Conservation (phyloP, 495 filamentous ascomycete genomes). For the Penicillium turbatum region DNA sequence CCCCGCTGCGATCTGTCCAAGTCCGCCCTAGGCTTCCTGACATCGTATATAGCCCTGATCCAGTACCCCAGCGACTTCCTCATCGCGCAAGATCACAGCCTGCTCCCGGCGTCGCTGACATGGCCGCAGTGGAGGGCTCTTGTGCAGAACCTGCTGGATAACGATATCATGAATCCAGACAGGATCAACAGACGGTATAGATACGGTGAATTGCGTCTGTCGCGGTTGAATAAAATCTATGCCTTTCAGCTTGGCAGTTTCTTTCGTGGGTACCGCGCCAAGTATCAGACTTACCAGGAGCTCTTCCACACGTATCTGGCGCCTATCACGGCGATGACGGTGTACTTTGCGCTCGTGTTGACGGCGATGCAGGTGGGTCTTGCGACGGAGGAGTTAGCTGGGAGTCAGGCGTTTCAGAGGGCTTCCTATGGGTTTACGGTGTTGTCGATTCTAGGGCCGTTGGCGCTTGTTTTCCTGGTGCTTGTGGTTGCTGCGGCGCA, state of each 20-base stretch:
- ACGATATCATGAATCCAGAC: background rate
- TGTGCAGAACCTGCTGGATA: conserved; percentile 10
- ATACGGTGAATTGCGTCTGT: conserved; percentile 44
- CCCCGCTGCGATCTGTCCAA: background rate
- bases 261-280: conserved; percentile 7
- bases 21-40: conserved; percentile 41
- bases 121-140: conserved; percentile 20
- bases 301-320: conserved; percentile 45
- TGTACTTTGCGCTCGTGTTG: conserved; percentile 51
- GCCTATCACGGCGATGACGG: conserved; percentile 38
- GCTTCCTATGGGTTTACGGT: conserved; percentile 53
- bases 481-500: background rate
- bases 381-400: conserved; percentile 34
- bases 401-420: conserved; percentile 39
- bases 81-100: conserved; percentile 29
- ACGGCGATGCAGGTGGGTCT: conserved; percentile 60
- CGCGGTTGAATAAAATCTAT: conserved; percentile 16
- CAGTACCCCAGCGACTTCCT: conserved; percentile 42
- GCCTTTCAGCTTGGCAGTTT: background rate
- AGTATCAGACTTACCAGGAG: conserved; percentile 12
- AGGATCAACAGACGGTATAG: conserved; percentile 36
- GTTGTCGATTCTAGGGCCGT: conserved; percentile 39
- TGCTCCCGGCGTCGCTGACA: conserved; percentile 32
- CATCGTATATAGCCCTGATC: conserved; percentile 42
- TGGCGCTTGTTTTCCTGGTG: conserved; percentile 8